A percentile compares a stretch with the other conserved stretches of the same genome.
Conservation (phyloP, 75 land plant species). For the Pseudotsuga menziesii region DNA sequence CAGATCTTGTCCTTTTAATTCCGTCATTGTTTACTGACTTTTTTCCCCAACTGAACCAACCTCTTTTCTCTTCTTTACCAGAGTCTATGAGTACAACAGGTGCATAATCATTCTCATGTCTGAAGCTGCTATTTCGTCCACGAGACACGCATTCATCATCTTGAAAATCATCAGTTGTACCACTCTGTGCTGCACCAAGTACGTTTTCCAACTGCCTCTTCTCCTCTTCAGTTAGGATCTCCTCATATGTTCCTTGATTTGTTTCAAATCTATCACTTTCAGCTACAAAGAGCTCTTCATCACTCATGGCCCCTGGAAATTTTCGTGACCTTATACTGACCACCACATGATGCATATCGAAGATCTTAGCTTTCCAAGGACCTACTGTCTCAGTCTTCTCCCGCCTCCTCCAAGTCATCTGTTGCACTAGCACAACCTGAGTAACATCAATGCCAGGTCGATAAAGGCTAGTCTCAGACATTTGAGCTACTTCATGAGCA, state of each 20-base stretch:
- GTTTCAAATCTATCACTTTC: conserved; percentile 12
- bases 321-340: conserved; percentile 21
- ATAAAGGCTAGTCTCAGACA: conserved; percentile 29
- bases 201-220: conserved; percentile 14
- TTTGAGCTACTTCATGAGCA: conserved; percentile 27
- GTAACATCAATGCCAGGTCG: conserved; percentile 30
- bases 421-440: conserved; percentile 27
- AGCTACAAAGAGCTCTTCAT: conserved; percentile 27
- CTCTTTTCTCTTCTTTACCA: conserved; percentile 21
- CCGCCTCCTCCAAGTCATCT: conserved; percentile 23
- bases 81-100: conserved; percentile 17
- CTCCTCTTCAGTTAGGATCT: conserved; percentile 23
- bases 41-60: conserved; percentile 43
- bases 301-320: conserved; percentile 30
- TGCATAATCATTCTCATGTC: conserved; percentile 5
- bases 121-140: background rate
- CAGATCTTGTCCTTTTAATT: conserved; percentile 30
- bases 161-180: conserved; percentile 20
- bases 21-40: conserved; percentile 50
- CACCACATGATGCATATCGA: conserved; percentile 25
- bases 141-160: conserved; percentile 20
- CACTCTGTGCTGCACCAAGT: conserved; percentile 15
- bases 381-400: conserved; percentile 23
- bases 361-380: conserved; percentile 24
- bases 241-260: conserved; percentile 17